Evolutionary conservation across 2,329 filamentous ascomycete species (phyloP), one percentile per base, ranked within the genome.

Genomic region (Fusarium odoratissimum): DNA sequence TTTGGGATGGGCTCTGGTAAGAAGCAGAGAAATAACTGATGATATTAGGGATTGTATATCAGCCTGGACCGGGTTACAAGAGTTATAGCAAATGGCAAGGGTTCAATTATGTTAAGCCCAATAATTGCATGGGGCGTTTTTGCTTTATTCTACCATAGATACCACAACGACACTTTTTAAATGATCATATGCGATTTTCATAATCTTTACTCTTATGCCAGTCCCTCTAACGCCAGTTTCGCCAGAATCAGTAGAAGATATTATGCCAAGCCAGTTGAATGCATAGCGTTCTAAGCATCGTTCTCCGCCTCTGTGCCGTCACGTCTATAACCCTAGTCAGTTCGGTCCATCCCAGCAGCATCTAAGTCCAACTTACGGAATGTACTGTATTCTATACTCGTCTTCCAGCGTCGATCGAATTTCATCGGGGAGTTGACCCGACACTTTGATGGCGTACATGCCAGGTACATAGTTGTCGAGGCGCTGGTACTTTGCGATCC

Each of bases 401-500:
- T 91, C 89, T 79, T 91, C 88, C 64, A 92, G 83, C 48, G 86
- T 84, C 28, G 86, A 84, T 49, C 89, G 83, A 44, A 92, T 86
- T 69, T 93, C 91, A 73, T 92, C 90, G 9, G 91, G 90, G 66
- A 92, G 82, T 79, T 93, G 90, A 23, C 96, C 96, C 37, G 93
- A 94, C 30, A 99, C 96, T 85, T 98, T 98, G 62, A 95, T 93
- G 23, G 96, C 96, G 84, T 99, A 99, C 64, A 97, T 91, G 60
- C 96, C 96, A 21, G 91, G 89, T 58, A 96, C 92, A 82, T 97
- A 98, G 61, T 90, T 90, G 80, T 98, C 94, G 67, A 99, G 84
- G 13, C 96, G 90, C 86, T 98, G 95, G 92, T 95, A 98, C 80
- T 94, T 93, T n/a, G 95, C 95, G 54, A 98, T 94, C 96, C 96